A percentile compares a stretch with the other conserved stretches of the same genome.
Evolutionary conservation across 331 rosid genomes (phyloP).

Genomic region (Malus hybrid): DNA sequence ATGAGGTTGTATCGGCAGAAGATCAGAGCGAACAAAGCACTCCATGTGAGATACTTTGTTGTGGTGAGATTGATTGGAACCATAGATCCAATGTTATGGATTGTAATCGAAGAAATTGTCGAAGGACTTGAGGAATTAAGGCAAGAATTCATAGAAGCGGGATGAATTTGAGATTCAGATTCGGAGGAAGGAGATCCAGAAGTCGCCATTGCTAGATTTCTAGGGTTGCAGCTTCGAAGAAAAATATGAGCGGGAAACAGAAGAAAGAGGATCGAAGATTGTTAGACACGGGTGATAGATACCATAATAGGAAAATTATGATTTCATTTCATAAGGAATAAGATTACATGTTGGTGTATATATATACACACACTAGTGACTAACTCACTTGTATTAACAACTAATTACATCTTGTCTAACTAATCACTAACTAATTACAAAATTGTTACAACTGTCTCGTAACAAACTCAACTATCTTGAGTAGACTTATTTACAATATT

Average conservation of each 20-base stretch:
- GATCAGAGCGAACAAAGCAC: rapidly evolving
- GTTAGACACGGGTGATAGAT: background rate
- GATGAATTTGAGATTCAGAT: background rate
- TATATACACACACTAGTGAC: too few species aligned
- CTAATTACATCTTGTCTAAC: too few species aligned
- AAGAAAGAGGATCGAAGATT: background rate
- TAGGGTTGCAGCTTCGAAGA: too few species aligned
- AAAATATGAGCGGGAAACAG: too few species aligned
- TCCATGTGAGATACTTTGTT: background rate
- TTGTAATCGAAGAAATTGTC: too few species aligned
- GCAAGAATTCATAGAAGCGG: background rate
- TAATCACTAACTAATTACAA: too few species aligned
- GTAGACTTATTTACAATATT: too few species aligned
- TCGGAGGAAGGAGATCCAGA: too few species aligned
- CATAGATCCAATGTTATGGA: background rate
- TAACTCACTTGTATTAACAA: too few species aligned
- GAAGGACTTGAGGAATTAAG: background rate
- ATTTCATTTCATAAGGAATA: background rate
- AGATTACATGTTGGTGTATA: background rate
- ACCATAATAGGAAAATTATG: background rate
- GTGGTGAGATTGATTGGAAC: background rate
- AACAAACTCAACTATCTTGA: too few species aligned
- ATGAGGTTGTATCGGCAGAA: background rate
- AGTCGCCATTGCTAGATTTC: too few species aligned
- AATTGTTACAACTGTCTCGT: too few species aligned